phyloP scores from a whole-genome alignment of 106 monocot species.

The Allium sativum region DNA sequence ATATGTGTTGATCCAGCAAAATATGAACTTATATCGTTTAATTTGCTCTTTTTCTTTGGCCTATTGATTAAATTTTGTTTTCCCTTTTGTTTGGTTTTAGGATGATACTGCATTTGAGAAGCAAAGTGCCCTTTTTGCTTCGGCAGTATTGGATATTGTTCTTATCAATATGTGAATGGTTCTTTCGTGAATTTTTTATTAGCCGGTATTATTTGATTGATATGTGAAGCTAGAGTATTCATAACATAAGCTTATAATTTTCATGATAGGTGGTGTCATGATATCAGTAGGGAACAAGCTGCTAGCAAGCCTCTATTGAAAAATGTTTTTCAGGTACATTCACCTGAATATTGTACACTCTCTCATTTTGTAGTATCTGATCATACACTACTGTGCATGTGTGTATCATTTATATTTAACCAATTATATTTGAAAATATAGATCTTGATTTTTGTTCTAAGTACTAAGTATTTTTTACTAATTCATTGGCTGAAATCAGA shows the following conservation, averaged over 20 bases:
- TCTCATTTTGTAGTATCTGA: background rate
- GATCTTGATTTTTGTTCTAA: too few relatives aligned
- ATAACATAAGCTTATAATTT: background rate
- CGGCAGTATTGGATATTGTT: conserved; percentile 70
- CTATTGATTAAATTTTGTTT: background rate
- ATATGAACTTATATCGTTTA: too few relatives aligned
- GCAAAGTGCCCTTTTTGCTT: conserved; percentile 70
- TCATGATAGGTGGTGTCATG: conserved; percentile 70
- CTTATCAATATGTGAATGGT: conserved; percentile 59
- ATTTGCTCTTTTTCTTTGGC: too few relatives aligned
- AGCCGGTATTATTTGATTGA: too few relatives aligned
- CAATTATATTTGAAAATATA: too few relatives aligned
- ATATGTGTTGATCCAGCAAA: too few relatives aligned
- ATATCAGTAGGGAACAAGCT: conserved; percentile 80
- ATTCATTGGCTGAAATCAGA: too few relatives aligned
- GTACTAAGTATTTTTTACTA: too few relatives aligned
- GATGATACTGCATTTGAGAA: conserved; percentile 83
- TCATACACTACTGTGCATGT: too few relatives aligned
- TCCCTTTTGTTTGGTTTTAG: conserved; percentile 19
- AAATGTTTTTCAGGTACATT: conserved; percentile 62
- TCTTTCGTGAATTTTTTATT: background rate
- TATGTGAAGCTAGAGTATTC: too few relatives aligned
- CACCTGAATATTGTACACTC: background rate
- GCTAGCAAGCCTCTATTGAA: conserved; percentile 71
- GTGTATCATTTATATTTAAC: too few relatives aligned